Conservation (phyloP, 2,329 filamentous ascomycete species). For the Emergomyces africanus region DNA sequence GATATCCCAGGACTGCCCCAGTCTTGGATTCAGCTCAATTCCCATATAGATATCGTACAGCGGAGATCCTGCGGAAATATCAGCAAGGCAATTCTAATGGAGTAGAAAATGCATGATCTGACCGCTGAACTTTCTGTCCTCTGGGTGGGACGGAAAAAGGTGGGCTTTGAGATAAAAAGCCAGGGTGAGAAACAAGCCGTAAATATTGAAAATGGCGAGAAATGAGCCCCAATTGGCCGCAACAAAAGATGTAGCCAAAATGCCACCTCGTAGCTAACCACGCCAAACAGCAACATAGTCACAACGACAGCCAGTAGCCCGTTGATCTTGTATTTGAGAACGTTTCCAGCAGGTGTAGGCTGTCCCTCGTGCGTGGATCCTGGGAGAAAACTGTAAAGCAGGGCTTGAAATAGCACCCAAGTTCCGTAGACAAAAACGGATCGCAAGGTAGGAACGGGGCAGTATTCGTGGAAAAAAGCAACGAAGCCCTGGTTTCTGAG, state of each 20-base stretch:
- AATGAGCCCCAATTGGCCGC: constrained; percentile 32
- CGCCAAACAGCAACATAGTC: constrained; percentile 23
- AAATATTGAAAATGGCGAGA: constrained; percentile 28
- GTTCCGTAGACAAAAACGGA: constrained; percentile 15
- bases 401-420: constrained; percentile 25
- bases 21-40: constrained; percentile 34
- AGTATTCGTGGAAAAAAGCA: constrained; percentile 11
- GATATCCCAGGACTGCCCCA: constrained; percentile 33
- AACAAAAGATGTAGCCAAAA: constrained; percentile 29
- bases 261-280: constrained; percentile 15
- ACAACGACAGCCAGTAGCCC: constrained; percentile 30
- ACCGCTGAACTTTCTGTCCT: constrained; percentile 32
- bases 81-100: background rate
- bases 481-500: constrained; percentile 9
- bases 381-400: constrained; percentile 23
- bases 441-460: constrained; percentile 8
- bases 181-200: constrained; percentile 20
- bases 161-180: constrained; percentile 30
- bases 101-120: background rate
- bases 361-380: constrained; percentile 25
- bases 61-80: constrained; percentile 14
- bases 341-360: constrained; percentile 31
- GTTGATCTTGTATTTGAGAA: constrained; percentile 34
- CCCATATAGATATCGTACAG: constrained; percentile 37
- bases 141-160: constrained; percentile 26